Evolutionary conservation across 371 early-diverging fungal genomes (phyloP), one percentile per base, ranked within the genome.

Genomic region (Basidiobolus meristosporus): DNA sequence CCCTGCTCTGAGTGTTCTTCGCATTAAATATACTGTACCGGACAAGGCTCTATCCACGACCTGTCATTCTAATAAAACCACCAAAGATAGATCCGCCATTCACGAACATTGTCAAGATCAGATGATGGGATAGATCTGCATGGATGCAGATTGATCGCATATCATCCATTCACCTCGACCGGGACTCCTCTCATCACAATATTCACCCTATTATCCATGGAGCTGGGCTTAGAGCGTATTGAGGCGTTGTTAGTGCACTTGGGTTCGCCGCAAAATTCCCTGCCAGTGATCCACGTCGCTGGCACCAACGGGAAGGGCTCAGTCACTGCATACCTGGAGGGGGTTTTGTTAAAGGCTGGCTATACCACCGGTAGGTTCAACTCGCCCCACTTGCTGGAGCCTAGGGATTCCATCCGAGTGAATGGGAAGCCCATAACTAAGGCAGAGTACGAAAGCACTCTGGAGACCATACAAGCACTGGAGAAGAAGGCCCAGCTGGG

Each of bases 221-320:
- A 36, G 19, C 17, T 36, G 19, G 36, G 36, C 19, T 36, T 34
- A 19, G 36, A 36, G 21, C 36, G 36, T 3, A 19, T 36, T 15
- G 21, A 11, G 11, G 36, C 36, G 3, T 19, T 36, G 6, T 17
- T 60, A 10, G 36, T 17, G 18, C 11, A 18, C n/a, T 31, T 44
- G 10, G 47, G 44, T 12, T 34, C 41, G 19, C 46, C 48, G 52
- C 36, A 54, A 39, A 38, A 44, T 30, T 7, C 40, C 46, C 31
- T 53, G 5, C 38, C 54, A 35, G 55, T 77, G 18, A 74, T 89
- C 32, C 88, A 87, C 41, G 65, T 89, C 7, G 62, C 85, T 12
- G 87, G 87, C 7, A 86, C 87, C 11, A 88, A 88, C 45, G 88
- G 90, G 42, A 89, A 89, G 48, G 88, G 87, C 3, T 80, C 81